Conservation (phyloP, 1,284 basidiomycete genomes). For the Grifola frondosa region DNA sequence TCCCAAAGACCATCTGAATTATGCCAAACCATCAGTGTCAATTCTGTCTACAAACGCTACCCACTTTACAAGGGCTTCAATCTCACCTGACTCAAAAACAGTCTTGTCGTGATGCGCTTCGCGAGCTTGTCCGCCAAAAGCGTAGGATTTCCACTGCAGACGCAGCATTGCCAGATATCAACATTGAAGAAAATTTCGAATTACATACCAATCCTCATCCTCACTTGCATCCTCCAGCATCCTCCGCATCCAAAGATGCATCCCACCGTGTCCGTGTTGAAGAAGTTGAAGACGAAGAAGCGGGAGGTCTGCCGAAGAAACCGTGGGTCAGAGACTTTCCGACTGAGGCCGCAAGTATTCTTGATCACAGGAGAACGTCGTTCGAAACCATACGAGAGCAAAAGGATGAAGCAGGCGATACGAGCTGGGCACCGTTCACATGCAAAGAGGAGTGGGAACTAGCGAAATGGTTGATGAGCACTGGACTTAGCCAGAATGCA, state of each 20-base stretch:
- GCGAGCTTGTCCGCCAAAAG: neutral
- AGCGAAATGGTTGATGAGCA: neutral
- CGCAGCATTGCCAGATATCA: too few species aligned
- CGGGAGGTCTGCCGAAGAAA: slow-evolving; percentile 9
- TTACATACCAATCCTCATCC: too few species aligned
- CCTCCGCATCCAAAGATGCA: too few species aligned
- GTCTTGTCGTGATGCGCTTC: neutral
- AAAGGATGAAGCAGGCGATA: neutral
- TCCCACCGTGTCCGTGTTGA: slow-evolving; percentile 7
- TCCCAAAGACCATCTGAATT: too few species aligned
- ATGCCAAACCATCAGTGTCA: too few species aligned
- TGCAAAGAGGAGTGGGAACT: slow-evolving; percentile 5
- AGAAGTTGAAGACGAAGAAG: slow-evolving; percentile 15
- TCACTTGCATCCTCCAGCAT: too few species aligned
- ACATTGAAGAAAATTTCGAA: too few species aligned
- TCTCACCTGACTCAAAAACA: neutral
- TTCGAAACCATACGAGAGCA: slow-evolving; percentile 15
- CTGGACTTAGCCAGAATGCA: neutral
- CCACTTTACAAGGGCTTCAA: neutral
- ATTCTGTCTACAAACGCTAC: too few species aligned
- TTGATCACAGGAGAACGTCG: slow-evolving; percentile 7
- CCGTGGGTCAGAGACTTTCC: slow-evolving; percentile 12
- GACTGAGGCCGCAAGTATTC: neutral
- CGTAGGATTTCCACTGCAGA: too few species aligned
- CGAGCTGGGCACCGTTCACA: slow-evolving; percentile 1